Evolutionary conservation across 108 stramenopile genomes (phyloP).

Genomic region (Fistulifera solaris): DNA sequence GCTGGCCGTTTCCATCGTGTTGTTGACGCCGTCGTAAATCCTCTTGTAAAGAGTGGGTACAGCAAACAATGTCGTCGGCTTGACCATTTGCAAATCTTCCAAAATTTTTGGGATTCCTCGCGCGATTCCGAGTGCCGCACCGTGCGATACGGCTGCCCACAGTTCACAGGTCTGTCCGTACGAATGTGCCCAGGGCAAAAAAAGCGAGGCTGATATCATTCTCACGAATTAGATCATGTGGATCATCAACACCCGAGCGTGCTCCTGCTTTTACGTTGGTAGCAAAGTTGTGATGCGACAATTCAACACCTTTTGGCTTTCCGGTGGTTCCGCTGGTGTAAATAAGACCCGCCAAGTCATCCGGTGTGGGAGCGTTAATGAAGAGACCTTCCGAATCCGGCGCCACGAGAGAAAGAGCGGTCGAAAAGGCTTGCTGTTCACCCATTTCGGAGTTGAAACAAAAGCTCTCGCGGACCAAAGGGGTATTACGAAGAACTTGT

Average conservation of each 20-base stretch:
- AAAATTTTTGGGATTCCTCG: constrained; percentile 68
- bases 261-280: constrained; percentile 72
- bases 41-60: constrained; percentile 93
- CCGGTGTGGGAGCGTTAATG: constrained; percentile 45
- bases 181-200: constrained; percentile 93
- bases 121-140: constrained; percentile 80
- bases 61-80: constrained; percentile 78
- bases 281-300: constrained; percentile 82
- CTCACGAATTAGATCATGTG: constrained; percentile 54
- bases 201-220: constrained; percentile 79
- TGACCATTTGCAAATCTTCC: constrained; percentile 67
- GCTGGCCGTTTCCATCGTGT: constrained; percentile 57
- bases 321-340: constrained; percentile 97
- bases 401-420: constrained; percentile 37
- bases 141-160: constrained; percentile 76
- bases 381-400: constrained; percentile 20
- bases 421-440: constrained; percentile 64
- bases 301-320: constrained; percentile 89
- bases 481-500: constrained; percentile 65
- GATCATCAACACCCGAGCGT: constrained; percentile 55
- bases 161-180: constrained; percentile 91
- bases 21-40: constrained; percentile 90
- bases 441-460: constrained; percentile 66
- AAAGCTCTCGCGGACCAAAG: constrained; percentile 48
- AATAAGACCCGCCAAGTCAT: constrained; percentile 88